Percentiles rank a stretch among this genome's conserved stretches.
These are phyloP conservation scores for Diaporthe citriasiana DNA, from an alignment of 2,329 filamentous ascomycete species.

Conservation along the genomic window DNA sequence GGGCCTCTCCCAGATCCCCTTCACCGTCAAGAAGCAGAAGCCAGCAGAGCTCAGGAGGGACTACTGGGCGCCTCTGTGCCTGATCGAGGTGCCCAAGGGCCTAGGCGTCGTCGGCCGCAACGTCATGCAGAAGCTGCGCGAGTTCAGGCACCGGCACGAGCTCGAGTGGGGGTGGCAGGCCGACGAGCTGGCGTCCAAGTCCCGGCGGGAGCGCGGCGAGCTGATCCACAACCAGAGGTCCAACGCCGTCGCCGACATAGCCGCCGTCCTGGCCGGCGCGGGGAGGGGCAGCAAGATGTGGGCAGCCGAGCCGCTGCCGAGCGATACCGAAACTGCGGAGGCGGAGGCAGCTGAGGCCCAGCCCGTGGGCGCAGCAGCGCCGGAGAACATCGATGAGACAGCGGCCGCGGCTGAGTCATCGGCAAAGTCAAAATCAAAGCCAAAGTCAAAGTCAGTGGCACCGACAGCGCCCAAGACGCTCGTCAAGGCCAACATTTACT, in stretches of 20 bases:
- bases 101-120: slow-evolving; percentile 68
- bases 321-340: slow-evolving; percentile 27
- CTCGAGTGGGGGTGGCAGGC: slow-evolving; percentile 67
- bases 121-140: slow-evolving; percentile 74
- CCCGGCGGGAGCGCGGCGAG: slow-evolving; percentile 61
- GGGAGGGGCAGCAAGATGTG: slow-evolving; percentile 67
- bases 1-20: slow-evolving; percentile 60
- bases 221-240: slow-evolving; percentile 72
- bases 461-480: slow-evolving; percentile 46
- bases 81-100: slow-evolving; percentile 69
- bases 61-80: slow-evolving; percentile 74
- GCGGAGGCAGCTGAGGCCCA: slow-evolving; percentile 43
- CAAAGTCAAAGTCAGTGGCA: slow-evolving; percentile 6
- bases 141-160: slow-evolving; percentile 74
- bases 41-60: slow-evolving; percentile 75
- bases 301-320: slow-evolving; percentile 36
- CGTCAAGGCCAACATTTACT: slow-evolving; percentile 63
- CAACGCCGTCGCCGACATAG: slow-evolving; percentile 75
- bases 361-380: slow-evolving; percentile 4
- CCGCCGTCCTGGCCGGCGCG: slow-evolving; percentile 66
- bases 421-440: background rate
- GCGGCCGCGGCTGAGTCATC: slow-evolving; percentile 35
- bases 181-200: slow-evolving; percentile 57
- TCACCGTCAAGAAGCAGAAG: slow-evolving; percentile 77
- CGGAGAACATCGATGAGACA: slow-evolving; percentile 26